Base-by-base conservation (phyloP, 1,284 basidiomycete genomes). In the Trichosporon inkin region DNA sequence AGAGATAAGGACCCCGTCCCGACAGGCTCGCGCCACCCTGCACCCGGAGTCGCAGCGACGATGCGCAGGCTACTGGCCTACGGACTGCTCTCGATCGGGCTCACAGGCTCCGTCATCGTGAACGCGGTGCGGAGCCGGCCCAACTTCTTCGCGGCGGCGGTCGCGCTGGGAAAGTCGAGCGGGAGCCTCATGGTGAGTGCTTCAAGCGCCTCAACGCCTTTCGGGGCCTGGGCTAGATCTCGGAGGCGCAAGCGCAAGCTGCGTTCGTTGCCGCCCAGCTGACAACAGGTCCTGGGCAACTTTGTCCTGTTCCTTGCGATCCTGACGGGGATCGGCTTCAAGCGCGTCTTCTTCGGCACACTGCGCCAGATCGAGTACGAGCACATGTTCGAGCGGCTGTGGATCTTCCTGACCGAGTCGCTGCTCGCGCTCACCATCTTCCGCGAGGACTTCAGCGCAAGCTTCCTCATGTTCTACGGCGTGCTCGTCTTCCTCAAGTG, bases 371-470 rank as follows among this genome's bases (percentile, higher is more conserved):
- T 88, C 60, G 96, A 99, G 79, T 84, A 97, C 51, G 96, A 99
- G 84, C 88, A 94, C 49, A 82, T 99, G 1, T 96, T 96, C 77
- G 95, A 99, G 74, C 84, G 91, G 63, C 84, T 92, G 44, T 98
- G 96, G 95, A 94, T 95, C 80, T 96, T 96, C 77, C 85, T 98
- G 57, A 98, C 94, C 0, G 95, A 99, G 76, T 94, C 91, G 6
- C 82, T 99, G 39, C 81, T 99, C 52, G 95, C 95, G 2, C 89
- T 98, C 73, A 95, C 95, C 32, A 97, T 98, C 69, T 99, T 99
- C 80, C 84, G 76, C 20, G 89, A 93, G 75, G 90, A 92, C 76
- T 92, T 93, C 75, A 90, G 96, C 76, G 85, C 88, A n/a, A 85
- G 87, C 1, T 98, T 98, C 74, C 88, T 88, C 37, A 80, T 94